phyloP scores from a whole-genome alignment of 352 stramenopile species.

The Pythium grandisporangium region DNA sequence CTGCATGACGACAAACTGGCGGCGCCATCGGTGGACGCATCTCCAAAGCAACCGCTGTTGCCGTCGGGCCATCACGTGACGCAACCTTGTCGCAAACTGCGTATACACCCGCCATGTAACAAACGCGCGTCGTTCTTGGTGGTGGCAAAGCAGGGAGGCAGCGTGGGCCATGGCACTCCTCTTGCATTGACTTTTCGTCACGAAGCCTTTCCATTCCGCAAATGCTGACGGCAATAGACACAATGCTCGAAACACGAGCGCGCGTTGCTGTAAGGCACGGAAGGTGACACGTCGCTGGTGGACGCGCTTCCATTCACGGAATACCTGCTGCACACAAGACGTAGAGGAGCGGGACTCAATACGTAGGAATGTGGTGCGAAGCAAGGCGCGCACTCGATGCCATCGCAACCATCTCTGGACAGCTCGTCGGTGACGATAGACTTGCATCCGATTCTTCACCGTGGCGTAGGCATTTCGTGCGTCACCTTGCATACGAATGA shows the following conservation, averaged over 20 bases:
- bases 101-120: too few relatives aligned
- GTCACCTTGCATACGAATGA: too few relatives aligned
- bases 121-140: too few relatives aligned
- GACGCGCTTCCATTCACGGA: conserved; percentile 24
- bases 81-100: too few relatives aligned
- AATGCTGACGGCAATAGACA: conserved; percentile 23
- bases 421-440: conserved; percentile 9
- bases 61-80: too few relatives aligned
- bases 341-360: conserved; percentile 7
- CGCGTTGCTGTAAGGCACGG: conserved; percentile 20
- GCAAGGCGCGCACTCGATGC: conserved; percentile 10
- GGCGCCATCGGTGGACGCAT: too few relatives aligned
- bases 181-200: background rate
- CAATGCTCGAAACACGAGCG: conserved; percentile 30
- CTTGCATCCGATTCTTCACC: too few relatives aligned
- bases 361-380: conserved; percentile 10
- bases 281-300: conserved; percentile 3
- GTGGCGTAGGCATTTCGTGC: too few relatives aligned
- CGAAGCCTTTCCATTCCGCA: conserved; percentile 17
- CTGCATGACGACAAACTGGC: too few relatives aligned
- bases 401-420: conserved; percentile 17
- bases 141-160: conserved; percentile 19
- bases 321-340: conserved; percentile 2
- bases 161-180: too few relatives aligned
- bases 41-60: too few relatives aligned